These are phyloP conservation scores for Aureobasidium sp. DNA, from an alignment of 2,329 filamentous ascomycete genomes.

Conservation along the genomic window DNA sequence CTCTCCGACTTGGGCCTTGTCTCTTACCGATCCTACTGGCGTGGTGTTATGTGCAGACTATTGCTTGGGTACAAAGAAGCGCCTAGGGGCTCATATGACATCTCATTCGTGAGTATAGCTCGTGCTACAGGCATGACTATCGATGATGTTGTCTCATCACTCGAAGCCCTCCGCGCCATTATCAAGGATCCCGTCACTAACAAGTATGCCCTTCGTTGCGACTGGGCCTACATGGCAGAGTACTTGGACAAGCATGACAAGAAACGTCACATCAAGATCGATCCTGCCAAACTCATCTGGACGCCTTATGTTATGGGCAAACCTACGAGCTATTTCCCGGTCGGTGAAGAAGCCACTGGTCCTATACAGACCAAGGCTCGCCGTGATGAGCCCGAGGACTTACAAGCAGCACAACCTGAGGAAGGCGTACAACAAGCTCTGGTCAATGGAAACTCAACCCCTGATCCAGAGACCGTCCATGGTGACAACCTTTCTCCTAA, in stretches of 20 bases:
- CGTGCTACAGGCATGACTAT: constrained; percentile 95
- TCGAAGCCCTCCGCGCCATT: constrained; percentile 90
- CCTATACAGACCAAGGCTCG: constrained; percentile 84
- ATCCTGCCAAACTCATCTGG: constrained; percentile 86
- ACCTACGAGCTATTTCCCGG: constrained; percentile 38
- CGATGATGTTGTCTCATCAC: constrained; percentile 94
- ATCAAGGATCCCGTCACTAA: constrained; percentile 91
- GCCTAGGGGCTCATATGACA: constrained; percentile 23
- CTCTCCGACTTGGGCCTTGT: constrained; percentile 98
- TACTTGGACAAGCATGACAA: constrained; percentile 91
- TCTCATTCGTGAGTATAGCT: constrained; percentile 73
- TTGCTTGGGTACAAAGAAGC: constrained; percentile 67
- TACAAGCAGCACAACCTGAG: constrained; percentile 43
- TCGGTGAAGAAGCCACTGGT: constrained; percentile 40
- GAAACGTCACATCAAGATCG: constrained; percentile 88
- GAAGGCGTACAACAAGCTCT: constrained; percentile 47
- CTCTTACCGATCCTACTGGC: constrained; percentile 98
- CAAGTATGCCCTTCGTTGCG: constrained; percentile 89
- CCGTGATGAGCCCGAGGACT: constrained; percentile 73
- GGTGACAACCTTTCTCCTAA: constrained; percentile 13
- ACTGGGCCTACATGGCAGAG: constrained; percentile 84
- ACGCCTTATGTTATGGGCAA: constrained; percentile 98
- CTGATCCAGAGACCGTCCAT: background rate
- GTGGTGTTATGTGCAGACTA: constrained; percentile 87
- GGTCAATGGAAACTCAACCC: constrained; percentile 16